phyloP scores from a whole-genome alignment of 208 protist species.

The Trypanosoma rangeli region DNA sequence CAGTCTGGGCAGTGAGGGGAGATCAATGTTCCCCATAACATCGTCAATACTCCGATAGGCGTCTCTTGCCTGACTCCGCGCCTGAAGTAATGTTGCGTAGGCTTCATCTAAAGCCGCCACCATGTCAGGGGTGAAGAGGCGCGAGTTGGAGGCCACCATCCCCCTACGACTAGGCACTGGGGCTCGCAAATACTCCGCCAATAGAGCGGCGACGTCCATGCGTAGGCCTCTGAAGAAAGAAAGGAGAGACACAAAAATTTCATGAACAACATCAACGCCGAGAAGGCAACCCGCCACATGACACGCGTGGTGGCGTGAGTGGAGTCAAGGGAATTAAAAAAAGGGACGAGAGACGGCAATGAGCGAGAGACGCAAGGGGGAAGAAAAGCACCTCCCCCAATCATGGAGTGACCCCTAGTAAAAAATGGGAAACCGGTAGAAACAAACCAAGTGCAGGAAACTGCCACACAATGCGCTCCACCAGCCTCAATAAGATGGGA shows the following conservation, averaged over 20 bases:
- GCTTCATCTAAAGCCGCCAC: constrained; percentile 45
- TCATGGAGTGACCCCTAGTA: background rate
- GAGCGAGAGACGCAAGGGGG: no score
- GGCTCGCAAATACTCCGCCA: constrained; percentile 36
- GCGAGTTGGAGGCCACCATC: constrained; percentile 24
- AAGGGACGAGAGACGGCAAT: background rate
- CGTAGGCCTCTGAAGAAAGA: background rate
- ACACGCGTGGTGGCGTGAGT: background rate
- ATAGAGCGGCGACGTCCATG: constrained; percentile 24
- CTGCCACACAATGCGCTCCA: no score
- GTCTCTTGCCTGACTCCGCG: constrained; percentile 37
- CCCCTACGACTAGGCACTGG: background rate
- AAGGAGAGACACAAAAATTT: background rate
- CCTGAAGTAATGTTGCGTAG: constrained; percentile 26
- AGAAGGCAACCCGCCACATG: background rate
- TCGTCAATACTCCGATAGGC: constrained; percentile 44
- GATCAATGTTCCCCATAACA: constrained; percentile 39
- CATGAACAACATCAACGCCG: background rate
- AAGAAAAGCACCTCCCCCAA: no score
- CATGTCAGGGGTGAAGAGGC: constrained; percentile 34
- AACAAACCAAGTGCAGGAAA: background rate
- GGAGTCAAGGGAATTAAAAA: background rate
- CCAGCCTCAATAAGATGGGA: background rate
- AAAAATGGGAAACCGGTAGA: background rate
- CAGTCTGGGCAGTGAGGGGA: constrained; percentile 34